phyloP scores from a whole-genome alignment of 192 early-diverging fungal species.

The Podila clonocystis region DNA sequence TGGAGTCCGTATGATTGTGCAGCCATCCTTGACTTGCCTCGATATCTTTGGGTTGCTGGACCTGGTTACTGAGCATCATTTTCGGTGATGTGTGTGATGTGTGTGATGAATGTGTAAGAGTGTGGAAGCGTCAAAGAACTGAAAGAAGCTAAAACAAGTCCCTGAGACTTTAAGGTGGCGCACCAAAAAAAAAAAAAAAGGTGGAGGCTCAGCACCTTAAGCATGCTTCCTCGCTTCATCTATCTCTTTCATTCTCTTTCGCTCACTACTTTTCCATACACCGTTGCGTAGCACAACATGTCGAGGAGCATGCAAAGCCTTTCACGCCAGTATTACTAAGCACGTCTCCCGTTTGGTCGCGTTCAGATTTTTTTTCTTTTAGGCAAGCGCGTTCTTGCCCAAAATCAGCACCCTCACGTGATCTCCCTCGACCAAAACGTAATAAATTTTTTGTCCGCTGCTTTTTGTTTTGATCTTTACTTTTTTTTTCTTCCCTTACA shows the following conservation, averaged over 20 bases:
- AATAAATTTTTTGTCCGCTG: neutral
- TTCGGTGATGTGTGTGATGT: neutral
- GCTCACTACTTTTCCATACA: too few species aligned
- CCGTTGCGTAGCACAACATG: too few species aligned
- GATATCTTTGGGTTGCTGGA: constrained; percentile 40
- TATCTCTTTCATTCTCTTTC: neutral
- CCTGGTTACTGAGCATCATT: constrained; percentile 50
- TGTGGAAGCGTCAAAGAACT: neutral
- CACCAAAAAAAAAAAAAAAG: too few species aligned
- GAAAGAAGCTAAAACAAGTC: neutral
- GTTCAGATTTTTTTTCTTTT: neutral
- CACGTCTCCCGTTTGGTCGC: neutral
- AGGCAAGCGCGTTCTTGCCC: neutral
- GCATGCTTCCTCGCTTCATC: neutral
- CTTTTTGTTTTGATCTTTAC: constrained; percentile 16
- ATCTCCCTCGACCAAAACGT: neutral
- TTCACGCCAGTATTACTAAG: too few species aligned
- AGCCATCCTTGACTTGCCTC: constrained; percentile 16
- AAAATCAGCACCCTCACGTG: neutral
- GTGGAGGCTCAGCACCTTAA: too few species aligned
- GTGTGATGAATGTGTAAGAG: neutral
- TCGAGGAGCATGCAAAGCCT: too few species aligned
- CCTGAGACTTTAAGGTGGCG: too few species aligned
- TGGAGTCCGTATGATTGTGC: too few species aligned
- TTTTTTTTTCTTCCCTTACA: constrained; percentile 36